Evolutionary conservation across 2,329 filamentous ascomycete species (phyloP), one percentile per base, ranked within the genome.

Genomic region (Clathrospora elynae): DNA sequence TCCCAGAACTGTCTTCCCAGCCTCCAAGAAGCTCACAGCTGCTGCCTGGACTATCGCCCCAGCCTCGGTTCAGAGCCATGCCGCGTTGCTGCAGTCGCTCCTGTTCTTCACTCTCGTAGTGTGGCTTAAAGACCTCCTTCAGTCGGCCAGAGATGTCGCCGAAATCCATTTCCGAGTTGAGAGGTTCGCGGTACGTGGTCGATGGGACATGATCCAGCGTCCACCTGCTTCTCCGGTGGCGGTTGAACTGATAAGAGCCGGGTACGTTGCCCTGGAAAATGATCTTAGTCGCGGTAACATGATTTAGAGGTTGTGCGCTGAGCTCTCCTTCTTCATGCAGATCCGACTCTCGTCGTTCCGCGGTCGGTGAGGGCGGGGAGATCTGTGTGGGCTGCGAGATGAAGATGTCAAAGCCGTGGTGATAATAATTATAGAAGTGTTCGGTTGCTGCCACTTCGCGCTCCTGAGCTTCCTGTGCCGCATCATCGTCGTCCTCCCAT

Each of bases 241-340:
- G 83, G 71, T 99, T 97, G 74, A 99, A 99, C 8, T 92, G 88
- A 67, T 96, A 97, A 1, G 90, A 96, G 0, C 93, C 93, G 1
- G 93, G 93, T 2, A 97, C 84, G 61, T 99, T 99, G 29, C 88
- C 90, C 68, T 99, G 93, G 2, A 99, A 78, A 12, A 97, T 83
- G n/a, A 99, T 69, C 66, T 97, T 97, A 0, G 88, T 93, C 5
- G 88, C 91, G 1, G 93, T 89, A 8, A 95, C 78, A 26, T 86
- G 84, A 44, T 89, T 83, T 3, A 67, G 53, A 9, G 69, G 67
- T 36, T 65, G 61, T 17, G 55, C 54, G n/a, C 55, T 57, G 24
- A 63, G 49, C 19, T 62, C 57, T 12, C 60, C 57, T 28, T 61
- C 54, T 31, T 55, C 55, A 8, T 59, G 26, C 5, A 59, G 49